Evolutionary conservation across 371 early-diverging fungal genomes (phyloP), one percentile per base, ranked within the genome.

Genomic region (Syncephalastrum racemosum): DNA sequence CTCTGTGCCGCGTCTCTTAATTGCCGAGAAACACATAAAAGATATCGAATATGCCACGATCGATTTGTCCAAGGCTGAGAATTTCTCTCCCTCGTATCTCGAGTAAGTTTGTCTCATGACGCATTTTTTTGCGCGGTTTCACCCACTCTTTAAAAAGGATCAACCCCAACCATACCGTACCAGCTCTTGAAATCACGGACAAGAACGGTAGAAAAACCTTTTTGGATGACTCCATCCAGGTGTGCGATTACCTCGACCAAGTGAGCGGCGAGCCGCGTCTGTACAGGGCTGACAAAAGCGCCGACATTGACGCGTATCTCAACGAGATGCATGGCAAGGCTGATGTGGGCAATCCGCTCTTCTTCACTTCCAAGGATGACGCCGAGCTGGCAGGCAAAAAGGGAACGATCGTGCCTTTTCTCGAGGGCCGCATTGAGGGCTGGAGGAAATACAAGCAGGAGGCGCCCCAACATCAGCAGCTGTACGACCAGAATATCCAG

Each of bases 21-120:
- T 73, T 50, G 48, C 64, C 31, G 67, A 73, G 49, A 58, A 66
- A 13, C 24, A 46, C 19, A 51, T 69, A n/a, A 52, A 56, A 10
- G 39, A 62, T 16, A 58, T 73, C 22, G 64, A 73, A 39, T 41
- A 53, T 20, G 63, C 66, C 13, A 62, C 61, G 16, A 49, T 73
- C 18, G 69, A 73, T 46, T 63, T 73, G 24, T 66, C 67, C 22
- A 68, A 73, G 23, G 73, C 70, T 7, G 73, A 66, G 51, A 73
- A 73, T 50, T 67, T 64, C 47, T 46, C 70, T 24, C 73, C 73
- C 16, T 61, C 62, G 15, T 73, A 50, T 46, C 51, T 73, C 27
- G 54, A 54, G 58, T 58, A 44, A n/a, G 41, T 16, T 20, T n/a
- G 49, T 41, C 22, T 16, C 15, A 27, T 24, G 10, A 20, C 13